Evolutionary conservation across 176 grass and related monocot species (phyloP).

Genomic region (Lolium multiflorum): DNA sequence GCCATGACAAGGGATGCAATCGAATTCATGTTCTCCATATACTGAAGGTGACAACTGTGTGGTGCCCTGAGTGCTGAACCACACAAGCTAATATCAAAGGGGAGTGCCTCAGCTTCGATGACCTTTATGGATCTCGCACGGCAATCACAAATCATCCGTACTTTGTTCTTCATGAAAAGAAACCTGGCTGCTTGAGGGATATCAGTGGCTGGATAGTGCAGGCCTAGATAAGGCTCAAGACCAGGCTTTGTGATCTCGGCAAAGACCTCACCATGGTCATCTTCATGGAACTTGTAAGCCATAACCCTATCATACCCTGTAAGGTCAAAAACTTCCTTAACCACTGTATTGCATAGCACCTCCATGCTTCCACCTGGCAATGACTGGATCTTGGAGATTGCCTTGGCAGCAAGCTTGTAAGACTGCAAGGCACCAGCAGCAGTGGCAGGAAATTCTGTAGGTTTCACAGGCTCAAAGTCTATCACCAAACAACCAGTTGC

Average conservation of each 20-base stretch:
- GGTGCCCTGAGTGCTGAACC: constrained; percentile 84
- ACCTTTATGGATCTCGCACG: constrained; percentile 70
- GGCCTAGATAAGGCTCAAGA: constrained; percentile 83
- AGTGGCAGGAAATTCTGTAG: constrained; percentile 78
- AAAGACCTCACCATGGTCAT: constrained; percentile 87
- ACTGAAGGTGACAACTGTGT: constrained; percentile 92
- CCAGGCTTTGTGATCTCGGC: constrained; percentile 85
- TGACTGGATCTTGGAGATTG: constrained; percentile 86
- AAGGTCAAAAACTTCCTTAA: constrained; percentile 89
- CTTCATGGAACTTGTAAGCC: constrained; percentile 97
- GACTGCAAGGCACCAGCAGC: constrained; percentile 93
- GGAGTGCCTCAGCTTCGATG: constrained; percentile 66
- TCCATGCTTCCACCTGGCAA: constrained; percentile 78
- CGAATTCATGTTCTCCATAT: constrained; percentile 99
- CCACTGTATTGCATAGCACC: constrained; percentile 71
- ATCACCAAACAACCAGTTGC: constrained; percentile 78
- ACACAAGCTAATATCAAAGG: constrained; percentile 79
- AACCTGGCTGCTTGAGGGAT: constrained; percentile 92
- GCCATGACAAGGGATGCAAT: constrained; percentile 96
- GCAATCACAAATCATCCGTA: constrained; percentile 92
- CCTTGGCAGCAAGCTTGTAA: constrained; percentile 96
- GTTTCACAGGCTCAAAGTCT: constrained; percentile 91
- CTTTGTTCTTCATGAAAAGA: constrained; percentile 98
- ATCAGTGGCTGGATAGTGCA: constrained; percentile 95
- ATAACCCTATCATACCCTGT: constrained; percentile 97